Conservation (phyloP, 148 eudicot species). For the Fallopia convolvulus region DNA sequence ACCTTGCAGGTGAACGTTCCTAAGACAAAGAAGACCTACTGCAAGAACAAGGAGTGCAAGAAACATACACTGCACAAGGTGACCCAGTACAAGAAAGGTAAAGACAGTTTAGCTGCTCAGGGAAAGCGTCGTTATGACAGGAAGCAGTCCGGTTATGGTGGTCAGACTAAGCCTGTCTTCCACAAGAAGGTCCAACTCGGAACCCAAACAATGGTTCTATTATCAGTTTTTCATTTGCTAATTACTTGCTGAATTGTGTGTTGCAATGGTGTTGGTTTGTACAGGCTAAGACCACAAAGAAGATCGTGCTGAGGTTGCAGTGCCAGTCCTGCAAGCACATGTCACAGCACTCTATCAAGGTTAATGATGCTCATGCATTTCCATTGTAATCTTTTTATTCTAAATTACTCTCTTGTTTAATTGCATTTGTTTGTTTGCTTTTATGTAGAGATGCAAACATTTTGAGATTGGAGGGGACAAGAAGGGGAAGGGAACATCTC, state of each 20-base stretch:
- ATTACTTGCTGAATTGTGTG: not conserved
- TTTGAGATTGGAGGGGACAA: constrained; percentile 43
- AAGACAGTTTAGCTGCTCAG: constrained; percentile 80
- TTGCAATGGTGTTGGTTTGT: not conserved
- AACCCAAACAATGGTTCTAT: not conserved
- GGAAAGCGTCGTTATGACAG: constrained; percentile 82
- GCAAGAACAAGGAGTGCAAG: constrained; percentile 71
- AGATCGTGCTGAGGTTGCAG: constrained; percentile 49
- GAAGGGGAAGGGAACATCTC: constrained; percentile 36
- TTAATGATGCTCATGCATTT: constrained; percentile 1
- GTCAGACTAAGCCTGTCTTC: constrained; percentile 82
- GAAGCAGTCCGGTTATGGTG: constrained; percentile 80
- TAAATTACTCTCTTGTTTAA: no score
- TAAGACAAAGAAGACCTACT: constrained; percentile 74
- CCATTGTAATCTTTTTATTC: not conserved
- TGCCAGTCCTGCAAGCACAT: constrained; percentile 53
- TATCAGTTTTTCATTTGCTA: not conserved
- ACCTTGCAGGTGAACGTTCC: constrained; percentile 65
- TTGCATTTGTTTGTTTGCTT: not conserved
- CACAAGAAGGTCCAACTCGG: constrained; percentile 56
- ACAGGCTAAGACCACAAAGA: constrained; percentile 47
- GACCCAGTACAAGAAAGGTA: constrained; percentile 83
- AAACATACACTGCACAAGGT: constrained; percentile 81
- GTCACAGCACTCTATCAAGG: constrained; percentile 48
- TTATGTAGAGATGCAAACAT: constrained; percentile 37